Base-by-base conservation (phyloP, 495 filamentous ascomycete species). In the Neurospora sp. region DNA sequence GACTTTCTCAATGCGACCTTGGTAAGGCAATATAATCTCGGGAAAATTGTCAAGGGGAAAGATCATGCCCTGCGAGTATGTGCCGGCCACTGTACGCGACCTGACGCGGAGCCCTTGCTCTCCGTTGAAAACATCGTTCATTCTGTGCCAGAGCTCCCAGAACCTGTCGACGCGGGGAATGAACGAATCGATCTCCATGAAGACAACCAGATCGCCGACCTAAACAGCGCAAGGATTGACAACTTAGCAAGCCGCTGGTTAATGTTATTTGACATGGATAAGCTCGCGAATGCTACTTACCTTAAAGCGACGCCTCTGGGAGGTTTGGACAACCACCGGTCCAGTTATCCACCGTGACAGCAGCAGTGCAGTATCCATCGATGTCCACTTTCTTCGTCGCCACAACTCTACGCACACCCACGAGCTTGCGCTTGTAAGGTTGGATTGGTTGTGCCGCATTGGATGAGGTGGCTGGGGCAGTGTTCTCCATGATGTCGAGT, bases 131-230 rank as follows among this genome's bases (percentile, higher is more conserved):
- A 38, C 18, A 37, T 70, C 69, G 40, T 39, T 69, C 31, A 38
- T 40, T 14, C 39, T 20, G 14, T 53, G 8, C 11, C 59, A 53
- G 46, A 76, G 65, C 12, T 76, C 69, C 72, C 72, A 76, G 16
- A 74, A 76, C 7, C 70, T 31, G 48, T 37, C 18, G 5, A 3
- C 31, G 1, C 22, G 68, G 35, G 77, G 77, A 20, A 79, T 39
- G 59, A 79, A 74, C 0, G 59, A 72, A 39, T 79, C 77, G 16
- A 79, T 78, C 46, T 79, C 74, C 59, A 78, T 71, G 31, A 71
- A 79, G 18, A 79, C 68, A 12, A 79, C 76, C 4, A 79, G 37
- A n/a, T 76, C 72, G 20, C 71, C 71, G 1, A 69, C 59, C 71
- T 77, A 41, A n/a, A 8, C 12, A 18, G 5, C 5, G 22, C 27